phyloP scores from a whole-genome alignment of 768 basidiomycete species.

The Sporobolomyces pararoseus region DNA sequence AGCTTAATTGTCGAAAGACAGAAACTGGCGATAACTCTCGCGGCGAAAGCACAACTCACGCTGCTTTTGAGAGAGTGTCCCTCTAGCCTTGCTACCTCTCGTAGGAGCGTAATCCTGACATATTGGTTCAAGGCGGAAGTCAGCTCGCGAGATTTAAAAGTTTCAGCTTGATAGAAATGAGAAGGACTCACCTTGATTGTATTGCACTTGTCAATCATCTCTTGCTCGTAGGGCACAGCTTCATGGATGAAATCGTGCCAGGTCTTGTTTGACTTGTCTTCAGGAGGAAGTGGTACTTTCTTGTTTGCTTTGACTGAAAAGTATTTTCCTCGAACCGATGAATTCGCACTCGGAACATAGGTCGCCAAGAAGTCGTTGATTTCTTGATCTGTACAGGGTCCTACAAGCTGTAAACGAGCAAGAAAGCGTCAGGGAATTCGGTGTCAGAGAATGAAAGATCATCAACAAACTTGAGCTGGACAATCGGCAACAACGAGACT shows the following conservation, averaged over 20 bases:
- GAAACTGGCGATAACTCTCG: too few species aligned
- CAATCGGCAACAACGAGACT: background rate
- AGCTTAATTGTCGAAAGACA: too few species aligned
- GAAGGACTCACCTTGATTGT: background rate
- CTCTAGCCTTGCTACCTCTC: background rate
- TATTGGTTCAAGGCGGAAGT: background rate
- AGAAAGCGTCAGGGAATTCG: background rate
- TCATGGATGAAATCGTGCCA: background rate
- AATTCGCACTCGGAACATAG: background rate
- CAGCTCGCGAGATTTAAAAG: background rate
- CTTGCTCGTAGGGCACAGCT: background rate
- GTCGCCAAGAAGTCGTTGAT: background rate
- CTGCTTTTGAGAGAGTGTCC: slow-evolving; percentile 5
- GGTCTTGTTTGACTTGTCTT: background rate
- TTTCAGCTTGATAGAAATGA: too few species aligned
- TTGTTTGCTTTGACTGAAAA: background rate
- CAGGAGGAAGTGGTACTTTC: background rate
- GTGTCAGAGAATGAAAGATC: background rate
- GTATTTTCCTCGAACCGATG: background rate
- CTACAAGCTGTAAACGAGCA: background rate
- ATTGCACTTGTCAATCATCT: background rate
- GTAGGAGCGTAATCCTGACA: background rate
- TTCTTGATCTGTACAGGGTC: background rate
- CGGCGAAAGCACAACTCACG: too few species aligned
- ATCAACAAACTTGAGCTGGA: background rate